Percentiles rank a stretch among this genome's conserved stretches.
These are phyloP conservation scores for Berberis vulgaris DNA, from an alignment of 164 flowering plant genomes.

Conservation along the genomic window DNA sequence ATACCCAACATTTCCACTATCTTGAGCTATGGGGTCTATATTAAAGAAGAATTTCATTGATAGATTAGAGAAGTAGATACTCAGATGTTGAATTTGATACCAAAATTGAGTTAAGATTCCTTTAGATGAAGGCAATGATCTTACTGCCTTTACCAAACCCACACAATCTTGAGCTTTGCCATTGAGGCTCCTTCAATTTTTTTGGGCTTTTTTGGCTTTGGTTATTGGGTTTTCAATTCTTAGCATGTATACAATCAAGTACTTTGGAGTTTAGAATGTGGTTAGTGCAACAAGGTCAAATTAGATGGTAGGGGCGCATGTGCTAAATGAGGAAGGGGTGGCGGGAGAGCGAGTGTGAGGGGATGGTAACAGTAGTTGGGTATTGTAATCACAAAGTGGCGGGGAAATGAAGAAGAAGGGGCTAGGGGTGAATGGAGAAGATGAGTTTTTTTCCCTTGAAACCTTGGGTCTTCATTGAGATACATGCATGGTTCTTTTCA, in stretches of 20 bases:
- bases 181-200: conserved; percentile 31
- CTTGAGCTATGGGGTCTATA: background rate
- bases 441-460: too few relatives aligned
- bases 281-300: conserved; percentile 16
- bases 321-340: too few relatives aligned
- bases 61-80: background rate
- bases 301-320: background rate
- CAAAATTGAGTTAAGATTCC: conserved; percentile 18
- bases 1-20: background rate
- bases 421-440: too few relatives aligned
- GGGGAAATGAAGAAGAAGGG: too few relatives aligned
- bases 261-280: conserved; percentile 27
- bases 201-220: conserved; percentile 35
- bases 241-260: conserved; percentile 25
- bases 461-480: too few relatives aligned
- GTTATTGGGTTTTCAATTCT: conserved; percentile 49
- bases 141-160: conserved; percentile 8
- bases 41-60: too few relatives aligned
- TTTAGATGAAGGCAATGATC: conserved; percentile 52
- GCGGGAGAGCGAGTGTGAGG: too few relatives aligned
- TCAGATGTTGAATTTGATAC: conserved; percentile 6
- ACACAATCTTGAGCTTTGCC: conserved; percentile 38
- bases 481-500: too few relatives aligned
- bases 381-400: too few relatives aligned
- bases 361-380: too few relatives aligned